Evolutionary conservation across 805 yeast genomes (phyloP).

Genomic region (Candida nemodendra): DNA sequence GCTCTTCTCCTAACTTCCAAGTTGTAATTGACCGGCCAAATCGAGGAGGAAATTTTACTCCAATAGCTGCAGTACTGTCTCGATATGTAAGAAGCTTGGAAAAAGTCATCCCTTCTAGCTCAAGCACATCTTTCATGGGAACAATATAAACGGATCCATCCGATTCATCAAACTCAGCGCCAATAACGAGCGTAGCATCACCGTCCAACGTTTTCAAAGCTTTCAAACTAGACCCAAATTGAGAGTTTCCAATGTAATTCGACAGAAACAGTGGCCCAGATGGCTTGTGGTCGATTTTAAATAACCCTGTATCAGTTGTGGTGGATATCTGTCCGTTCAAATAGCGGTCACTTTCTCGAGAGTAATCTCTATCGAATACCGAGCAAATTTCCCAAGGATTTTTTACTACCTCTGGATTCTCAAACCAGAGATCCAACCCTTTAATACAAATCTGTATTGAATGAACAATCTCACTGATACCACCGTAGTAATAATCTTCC

Average conservation of each 20-base stretch:
- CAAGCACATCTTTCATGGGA: conserved; percentile 35
- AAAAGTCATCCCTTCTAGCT: not conserved
- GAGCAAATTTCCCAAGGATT: conserved; percentile 39
- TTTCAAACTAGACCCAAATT: conserved; percentile 47
- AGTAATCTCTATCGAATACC: conserved; percentile 9
- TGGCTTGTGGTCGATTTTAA: no score
- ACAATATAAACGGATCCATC: conserved; percentile 46
- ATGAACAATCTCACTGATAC: conserved; percentile 45
- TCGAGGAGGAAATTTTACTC: conserved; percentile 29
- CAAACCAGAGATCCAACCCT: conserved; percentile 43
- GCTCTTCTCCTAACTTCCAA: conserved; percentile 28
- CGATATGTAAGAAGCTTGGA: no score
- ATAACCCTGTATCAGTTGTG: no score
- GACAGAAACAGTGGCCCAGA: conserved; percentile 14
- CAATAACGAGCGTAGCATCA: conserved; percentile 42
- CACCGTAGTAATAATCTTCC: conserved; percentile 53
- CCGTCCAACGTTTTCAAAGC: conserved; percentile 42
- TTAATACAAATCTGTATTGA: conserved; percentile 40
- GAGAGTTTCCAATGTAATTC: conserved; percentile 29
- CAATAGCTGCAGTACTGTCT: conserved; percentile 6
- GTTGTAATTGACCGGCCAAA: conserved; percentile 44
- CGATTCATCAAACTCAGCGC: conserved; percentile 47
- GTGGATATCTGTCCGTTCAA: no score
- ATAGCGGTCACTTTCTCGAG: no score
- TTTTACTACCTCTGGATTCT: conserved; percentile 11